Evolutionary conservation across 257 asterid species (phyloP).

Genomic region (Penstemon davidsonii): DNA sequence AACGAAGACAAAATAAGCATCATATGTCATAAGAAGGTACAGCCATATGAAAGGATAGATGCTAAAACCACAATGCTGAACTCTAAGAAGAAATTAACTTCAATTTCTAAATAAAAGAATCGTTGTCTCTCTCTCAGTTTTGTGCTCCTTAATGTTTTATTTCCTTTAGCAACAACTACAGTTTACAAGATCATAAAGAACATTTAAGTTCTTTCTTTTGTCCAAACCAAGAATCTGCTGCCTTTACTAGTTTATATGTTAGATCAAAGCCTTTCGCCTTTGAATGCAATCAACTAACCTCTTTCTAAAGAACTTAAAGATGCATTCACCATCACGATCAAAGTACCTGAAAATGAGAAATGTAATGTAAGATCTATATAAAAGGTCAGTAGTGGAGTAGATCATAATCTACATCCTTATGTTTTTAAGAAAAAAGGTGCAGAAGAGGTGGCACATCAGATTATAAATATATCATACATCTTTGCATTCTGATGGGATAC

Average conservation of each 20-base stretch:
- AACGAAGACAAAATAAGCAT: conserved; percentile 14
- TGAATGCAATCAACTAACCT: conserved; percentile 48
- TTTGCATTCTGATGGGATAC: conserved; percentile 86
- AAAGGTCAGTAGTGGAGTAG: background rate
- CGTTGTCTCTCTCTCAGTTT: background rate
- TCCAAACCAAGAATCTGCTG: background rate
- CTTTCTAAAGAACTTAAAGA: conserved; percentile 82
- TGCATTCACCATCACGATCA: conserved; percentile 87
- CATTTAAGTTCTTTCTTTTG: too few relatives aligned
- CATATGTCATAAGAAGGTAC: conserved; percentile 3
- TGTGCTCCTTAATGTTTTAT: background rate
- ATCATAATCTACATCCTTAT: background rate
- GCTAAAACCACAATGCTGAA: background rate
- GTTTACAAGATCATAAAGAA: background rate
- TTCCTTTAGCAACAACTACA: background rate
- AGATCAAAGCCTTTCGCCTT: conserved; percentile 13
- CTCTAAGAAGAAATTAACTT: conserved; percentile 2
- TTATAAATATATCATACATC: conserved; percentile 50
- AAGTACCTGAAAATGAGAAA: conserved; percentile 66
- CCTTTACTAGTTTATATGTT: conserved; percentile 10
- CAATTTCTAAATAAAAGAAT: background rate
- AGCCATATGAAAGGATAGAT: background rate
- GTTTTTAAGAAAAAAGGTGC: background rate
- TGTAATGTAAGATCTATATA: conserved; percentile 15
- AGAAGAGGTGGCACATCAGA: background rate